A percentile compares a stretch with the other conserved stretches of the same genome.
Conservation (phyloP, 352 stramenopile genomes). For the Blastocystis sp. region DNA sequence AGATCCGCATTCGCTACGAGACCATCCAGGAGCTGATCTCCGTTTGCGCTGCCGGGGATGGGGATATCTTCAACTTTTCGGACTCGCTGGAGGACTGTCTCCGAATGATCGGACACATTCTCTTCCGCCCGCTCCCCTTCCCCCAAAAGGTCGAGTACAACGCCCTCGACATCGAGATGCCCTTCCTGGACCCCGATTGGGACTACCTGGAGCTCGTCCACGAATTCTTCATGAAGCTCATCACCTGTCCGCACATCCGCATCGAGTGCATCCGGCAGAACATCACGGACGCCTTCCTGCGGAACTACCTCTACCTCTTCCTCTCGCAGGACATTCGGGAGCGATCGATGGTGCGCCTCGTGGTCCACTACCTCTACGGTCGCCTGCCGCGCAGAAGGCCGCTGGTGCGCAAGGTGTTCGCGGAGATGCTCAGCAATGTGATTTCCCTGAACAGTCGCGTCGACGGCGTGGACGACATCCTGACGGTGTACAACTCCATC, state of each 20-base stretch:
- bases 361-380: slow-evolving; percentile 20
- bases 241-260: slow-evolving; percentile 54
- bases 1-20: slow-evolving; percentile 32
- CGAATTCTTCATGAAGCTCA: slow-evolving; percentile 37
- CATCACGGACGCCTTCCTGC: slow-evolving; percentile 14
- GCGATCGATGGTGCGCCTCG: slow-evolving; percentile 18
- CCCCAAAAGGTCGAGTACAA: slow-evolving; percentile 35
- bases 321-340: slow-evolving; percentile 32
- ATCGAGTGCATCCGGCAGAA: slow-evolving; percentile 1
- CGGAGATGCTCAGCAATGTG: slow-evolving; percentile 44
- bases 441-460: slow-evolving; percentile 14
- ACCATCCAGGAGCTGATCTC: slow-evolving; percentile 49
- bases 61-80: neutral
- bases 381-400: neutral
- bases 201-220: slow-evolving; percentile 34
- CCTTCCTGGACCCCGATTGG: slow-evolving; percentile 41
- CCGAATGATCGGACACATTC: neutral
- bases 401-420: slow-evolving; percentile 16
- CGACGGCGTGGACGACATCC: slow-evolving; percentile 22
- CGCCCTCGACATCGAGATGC: slow-evolving; percentile 7
- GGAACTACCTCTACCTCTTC: slow-evolving; percentile 46
- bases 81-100: slow-evolving; percentile 41
- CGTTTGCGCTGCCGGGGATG: neutral
- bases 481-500: slow-evolving; percentile 46
- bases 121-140: slow-evolving; percentile 25